Evolutionary conservation across 169 alveolate species (phyloP), one percentile per base, ranked within the genome.

Genomic region (Besnoitia besnoiti): DNA sequence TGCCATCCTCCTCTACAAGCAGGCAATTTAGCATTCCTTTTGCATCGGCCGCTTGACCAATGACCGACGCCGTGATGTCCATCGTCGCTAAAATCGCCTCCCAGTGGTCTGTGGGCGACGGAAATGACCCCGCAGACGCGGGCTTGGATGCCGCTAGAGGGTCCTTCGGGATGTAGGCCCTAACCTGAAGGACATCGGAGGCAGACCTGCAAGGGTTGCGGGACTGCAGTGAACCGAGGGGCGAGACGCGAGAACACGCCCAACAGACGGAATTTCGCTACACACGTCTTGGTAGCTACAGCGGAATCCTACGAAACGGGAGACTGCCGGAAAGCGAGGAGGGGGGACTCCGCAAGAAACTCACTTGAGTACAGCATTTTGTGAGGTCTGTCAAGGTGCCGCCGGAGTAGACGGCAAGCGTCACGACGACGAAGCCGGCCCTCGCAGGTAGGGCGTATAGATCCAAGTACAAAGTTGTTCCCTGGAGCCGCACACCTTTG

Each of bases 341-440:
- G 62, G 62, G 19, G 30, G 19, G 62, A 50, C 10, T 14, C 30
- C 62, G 62, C 30, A 59, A 35, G 37, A 67, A 19, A 73, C 90
- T 79, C 19, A 90, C 93, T 77, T 90, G 67, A 37, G 84, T 88
- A 30, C 90, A 37, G 90, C 93, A 44, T n/a, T 90, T 73, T 37
- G 51, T 61, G 4, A 90, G 75, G 27, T 90, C 90, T 35, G 82
- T 80, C 37, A 90, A 80, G 8, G 93, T 79, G 39, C 93, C 93
- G 10, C 93, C 93, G 73, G 93, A 79, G 49, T 90, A 90, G 80
- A 90, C 84, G 0, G 93, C 93, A 75, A 90, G 80, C 37, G 93
- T 90, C n/a, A 87, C 61, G 77, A 90, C 93, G 90, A 90, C 79
- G 90, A 77, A 90, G 79, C 93, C 84, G 80, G 90, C 82, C 19